Conservation (phyloP, 768 basidiomycete species). For the Lactarius deliciosus region DNA sequence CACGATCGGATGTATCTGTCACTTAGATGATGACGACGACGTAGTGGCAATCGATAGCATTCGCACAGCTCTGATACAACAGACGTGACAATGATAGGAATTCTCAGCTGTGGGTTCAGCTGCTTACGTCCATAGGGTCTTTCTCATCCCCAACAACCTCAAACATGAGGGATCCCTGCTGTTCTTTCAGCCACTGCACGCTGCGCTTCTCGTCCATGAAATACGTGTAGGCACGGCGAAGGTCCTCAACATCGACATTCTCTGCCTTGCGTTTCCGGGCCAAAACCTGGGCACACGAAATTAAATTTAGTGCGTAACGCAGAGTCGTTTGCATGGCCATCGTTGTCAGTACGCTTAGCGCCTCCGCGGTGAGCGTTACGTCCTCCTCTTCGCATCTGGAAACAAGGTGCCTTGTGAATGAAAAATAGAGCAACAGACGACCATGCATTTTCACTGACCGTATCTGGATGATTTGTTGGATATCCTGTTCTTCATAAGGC, state of each 20-base stretch:
- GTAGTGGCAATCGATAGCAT: neutral
- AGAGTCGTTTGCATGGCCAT: slow-evolving; percentile 91
- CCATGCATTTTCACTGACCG: slow-evolving; percentile 48
- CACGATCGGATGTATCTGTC: neutral
- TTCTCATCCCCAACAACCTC: slow-evolving; percentile 55
- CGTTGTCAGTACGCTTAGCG: slow-evolving; percentile 74
- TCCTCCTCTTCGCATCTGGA: slow-evolving; percentile 92
- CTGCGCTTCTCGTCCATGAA: slow-evolving; percentile 94
- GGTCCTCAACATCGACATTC: slow-evolving; percentile 80
- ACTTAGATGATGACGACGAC: neutral
- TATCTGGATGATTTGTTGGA: slow-evolving; percentile 90
- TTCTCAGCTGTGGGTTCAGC: slow-evolving; percentile 15
- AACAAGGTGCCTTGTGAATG: neutral
- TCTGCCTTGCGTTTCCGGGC: slow-evolving; percentile 81
- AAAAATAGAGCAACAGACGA: neutral
- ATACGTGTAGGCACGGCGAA: slow-evolving; percentile 80
- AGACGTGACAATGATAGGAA: neutral
- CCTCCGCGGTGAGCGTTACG: slow-evolving; percentile 73
- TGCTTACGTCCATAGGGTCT: slow-evolving; percentile 42
- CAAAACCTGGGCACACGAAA: slow-evolving; percentile 86
- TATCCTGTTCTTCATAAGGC: slow-evolving; percentile 79
- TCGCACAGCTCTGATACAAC: neutral
- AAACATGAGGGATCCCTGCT: slow-evolving; percentile 71
- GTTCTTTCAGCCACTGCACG: slow-evolving; percentile 88
- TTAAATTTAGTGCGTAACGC: slow-evolving; percentile 92